Conservation (phyloP, 306 rosid genomes). For the Prunus persica region DNA sequence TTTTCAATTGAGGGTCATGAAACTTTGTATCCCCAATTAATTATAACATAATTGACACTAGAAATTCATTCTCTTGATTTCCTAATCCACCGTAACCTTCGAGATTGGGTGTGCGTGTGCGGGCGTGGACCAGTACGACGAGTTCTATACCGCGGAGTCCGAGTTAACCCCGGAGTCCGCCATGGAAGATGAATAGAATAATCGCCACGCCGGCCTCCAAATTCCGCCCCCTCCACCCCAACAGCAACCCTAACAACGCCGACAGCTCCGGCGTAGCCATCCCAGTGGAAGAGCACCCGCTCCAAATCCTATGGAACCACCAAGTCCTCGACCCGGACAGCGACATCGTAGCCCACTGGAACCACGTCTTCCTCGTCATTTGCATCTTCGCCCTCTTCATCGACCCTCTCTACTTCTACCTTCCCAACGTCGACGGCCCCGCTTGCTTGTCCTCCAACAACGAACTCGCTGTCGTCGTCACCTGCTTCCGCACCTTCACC, state of each 20-base stretch:
- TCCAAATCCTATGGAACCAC: slow-evolving; percentile 64
- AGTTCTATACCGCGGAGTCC: slow-evolving; percentile 55
- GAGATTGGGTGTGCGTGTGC: background rate
- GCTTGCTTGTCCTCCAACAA: slow-evolving; percentile 55
- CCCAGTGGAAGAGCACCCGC: slow-evolving; percentile 43
- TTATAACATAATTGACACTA: no score
- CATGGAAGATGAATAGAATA: slow-evolving; percentile 93
- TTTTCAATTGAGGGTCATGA: background rate
- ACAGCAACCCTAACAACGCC: slow-evolving; percentile 41
- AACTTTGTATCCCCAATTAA: background rate
- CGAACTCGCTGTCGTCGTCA: slow-evolving; percentile 37
- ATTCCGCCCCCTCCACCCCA: slow-evolving; percentile 64
- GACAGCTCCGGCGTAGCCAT: background rate
- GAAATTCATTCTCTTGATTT: background rate
- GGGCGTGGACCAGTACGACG: background rate
- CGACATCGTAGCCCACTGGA: slow-evolving; percentile 72
- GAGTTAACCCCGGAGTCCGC: slow-evolving; percentile 70
- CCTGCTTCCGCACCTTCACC: slow-evolving; percentile 55
- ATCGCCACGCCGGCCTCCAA: slow-evolving; percentile 56
- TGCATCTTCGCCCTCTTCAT: slow-evolving; percentile 69
- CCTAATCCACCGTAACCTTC: background rate
- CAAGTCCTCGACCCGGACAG: slow-evolving; percentile 85
- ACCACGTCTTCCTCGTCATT: slow-evolving; percentile 66
- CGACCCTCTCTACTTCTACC: slow-evolving; percentile 84
- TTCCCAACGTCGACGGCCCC: slow-evolving; percentile 63